phyloP scores from a whole-genome alignment of 2,329 filamentous ascomycete species.

The Pseudogymnoascus sp. region DNA sequence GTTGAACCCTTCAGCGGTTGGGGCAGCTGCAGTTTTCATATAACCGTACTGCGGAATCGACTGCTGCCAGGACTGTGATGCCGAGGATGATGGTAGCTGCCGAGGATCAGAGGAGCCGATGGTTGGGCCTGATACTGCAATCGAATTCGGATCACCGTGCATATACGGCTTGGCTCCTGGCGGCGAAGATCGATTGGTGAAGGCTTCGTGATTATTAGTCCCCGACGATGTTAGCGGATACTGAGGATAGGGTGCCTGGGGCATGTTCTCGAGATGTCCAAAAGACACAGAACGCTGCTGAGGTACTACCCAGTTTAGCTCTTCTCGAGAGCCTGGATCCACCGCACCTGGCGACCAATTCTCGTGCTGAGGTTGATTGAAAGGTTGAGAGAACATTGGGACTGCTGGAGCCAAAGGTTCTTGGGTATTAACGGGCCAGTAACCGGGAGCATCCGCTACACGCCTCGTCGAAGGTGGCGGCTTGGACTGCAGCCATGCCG shows the following conservation, averaged over 20 bases:
- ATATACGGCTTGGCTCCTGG: neutral
- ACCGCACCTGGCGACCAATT: constrained; percentile 23
- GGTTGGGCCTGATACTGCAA: neutral
- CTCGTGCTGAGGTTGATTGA: constrained; percentile 22
- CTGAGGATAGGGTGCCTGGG: neutral
- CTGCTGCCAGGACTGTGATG: neutral
- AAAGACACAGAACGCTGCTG: constrained; percentile 28
- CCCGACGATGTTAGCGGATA: too few relatives aligned
- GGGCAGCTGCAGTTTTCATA: neutral
- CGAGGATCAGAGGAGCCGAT: neutral
- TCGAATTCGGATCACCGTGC: constrained; percentile 2
- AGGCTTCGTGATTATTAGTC: neutral
- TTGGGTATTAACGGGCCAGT: constrained; percentile 43
- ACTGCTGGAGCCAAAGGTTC: constrained; percentile 43
- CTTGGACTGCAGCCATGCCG: constrained; percentile 38
- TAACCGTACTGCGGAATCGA: neutral
- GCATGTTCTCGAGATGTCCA: constrained; percentile 11
- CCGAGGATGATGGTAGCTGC: neutral
- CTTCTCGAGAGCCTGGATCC: constrained; percentile 23
- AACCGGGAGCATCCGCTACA: constrained; percentile 32
- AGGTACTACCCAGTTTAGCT: constrained; percentile 25
- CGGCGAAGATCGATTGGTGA: neutral
- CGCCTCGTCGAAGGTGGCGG: constrained; percentile 33
- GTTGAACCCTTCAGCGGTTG: neutral
- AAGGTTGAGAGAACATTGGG: constrained; percentile 39